Evolutionary conservation across 2,329 filamentous ascomycete genomes (phyloP).

Genomic region (Macrophomina pseudophaseolina): DNA sequence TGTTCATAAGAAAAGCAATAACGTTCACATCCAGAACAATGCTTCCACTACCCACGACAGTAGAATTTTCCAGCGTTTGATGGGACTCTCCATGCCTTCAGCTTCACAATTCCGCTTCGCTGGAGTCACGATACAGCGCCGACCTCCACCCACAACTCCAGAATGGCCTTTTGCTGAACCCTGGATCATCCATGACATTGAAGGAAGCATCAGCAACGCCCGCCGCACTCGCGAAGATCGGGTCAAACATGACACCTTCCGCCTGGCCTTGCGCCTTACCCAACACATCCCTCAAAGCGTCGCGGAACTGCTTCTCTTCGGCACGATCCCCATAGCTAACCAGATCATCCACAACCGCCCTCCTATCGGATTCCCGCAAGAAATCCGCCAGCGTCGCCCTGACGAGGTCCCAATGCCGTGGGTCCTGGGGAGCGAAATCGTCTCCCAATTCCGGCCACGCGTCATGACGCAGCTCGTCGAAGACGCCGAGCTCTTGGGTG

Average conservation of each 20-base stretch:
- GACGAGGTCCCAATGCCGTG: neutral
- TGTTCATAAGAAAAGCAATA: no score
- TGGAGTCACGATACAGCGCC: neutral
- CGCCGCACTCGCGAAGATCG: neutral
- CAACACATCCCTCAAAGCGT: neutral
- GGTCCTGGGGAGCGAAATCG: no score
- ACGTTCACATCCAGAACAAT: no score
- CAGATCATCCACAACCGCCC: neutral
- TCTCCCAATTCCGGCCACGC: no score
- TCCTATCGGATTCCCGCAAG: neutral
- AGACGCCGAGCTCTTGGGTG: neutral
- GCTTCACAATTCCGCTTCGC: neutral
- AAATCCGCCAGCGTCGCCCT: neutral
- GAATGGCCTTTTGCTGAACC: neutral
- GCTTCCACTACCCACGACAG: no score
- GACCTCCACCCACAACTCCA: neutral
- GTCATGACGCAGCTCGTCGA: neutral
- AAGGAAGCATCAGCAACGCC: neutral
- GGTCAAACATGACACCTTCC: neutral
- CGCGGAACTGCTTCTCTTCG: neutral
- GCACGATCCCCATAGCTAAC: neutral
- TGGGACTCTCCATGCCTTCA: neutral
- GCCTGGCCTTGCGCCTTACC: neutral
- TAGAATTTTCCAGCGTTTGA: no score
- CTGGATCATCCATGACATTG: neutral